Evolutionary conservation across 495 filamentous ascomycete genomes (phyloP).

Genomic region (Articulospora tetracladia): DNA sequence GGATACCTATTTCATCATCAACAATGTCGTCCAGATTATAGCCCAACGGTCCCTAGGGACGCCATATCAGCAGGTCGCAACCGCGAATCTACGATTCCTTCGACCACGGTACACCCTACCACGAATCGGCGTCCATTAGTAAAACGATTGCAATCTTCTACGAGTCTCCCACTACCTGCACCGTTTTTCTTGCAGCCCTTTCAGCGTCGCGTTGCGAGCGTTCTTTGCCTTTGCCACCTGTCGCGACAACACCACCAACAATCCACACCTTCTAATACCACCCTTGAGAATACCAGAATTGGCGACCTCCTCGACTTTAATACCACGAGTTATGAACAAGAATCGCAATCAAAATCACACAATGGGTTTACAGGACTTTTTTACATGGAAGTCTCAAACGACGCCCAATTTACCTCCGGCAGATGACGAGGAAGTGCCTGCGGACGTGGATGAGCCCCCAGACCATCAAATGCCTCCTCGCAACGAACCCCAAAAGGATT

Average conservation of each 20-base stretch:
- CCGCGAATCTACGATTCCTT: neutral
- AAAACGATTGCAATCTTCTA: neutral
- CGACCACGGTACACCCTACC: slow-evolving; percentile 2
- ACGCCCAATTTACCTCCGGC: slow-evolving; percentile 24
- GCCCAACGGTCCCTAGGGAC: slow-evolving; percentile 26
- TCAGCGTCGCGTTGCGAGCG: neutral
- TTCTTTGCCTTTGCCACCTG: slow-evolving; percentile 12
- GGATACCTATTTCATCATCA: slow-evolving; percentile 11
- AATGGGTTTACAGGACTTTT: slow-evolving; percentile 23
- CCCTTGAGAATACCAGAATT: neutral
- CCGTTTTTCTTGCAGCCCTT: neutral
- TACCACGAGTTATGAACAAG: slow-evolving; percentile 13
- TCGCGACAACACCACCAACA: slow-evolving; percentile 4
- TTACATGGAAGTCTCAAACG: slow-evolving; percentile 20
- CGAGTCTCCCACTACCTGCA: neutral
- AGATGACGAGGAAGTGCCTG: slow-evolving; percentile 42
- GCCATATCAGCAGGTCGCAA: slow-evolving; percentile 33
- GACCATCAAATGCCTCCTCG: slow-evolving; percentile 26
- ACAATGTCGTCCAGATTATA: slow-evolving; percentile 50
- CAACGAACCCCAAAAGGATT: slow-evolving; percentile 18
- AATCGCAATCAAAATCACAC: slow-evolving; percentile 6
- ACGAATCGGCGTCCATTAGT: neutral
- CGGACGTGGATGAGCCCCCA: slow-evolving; percentile 50
- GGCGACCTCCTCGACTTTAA: neutral
- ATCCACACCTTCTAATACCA: neutral